Evolutionary conservation across 768 basidiomycete genomes (phyloP).

Genomic region (Termitomyces sp.): DNA sequence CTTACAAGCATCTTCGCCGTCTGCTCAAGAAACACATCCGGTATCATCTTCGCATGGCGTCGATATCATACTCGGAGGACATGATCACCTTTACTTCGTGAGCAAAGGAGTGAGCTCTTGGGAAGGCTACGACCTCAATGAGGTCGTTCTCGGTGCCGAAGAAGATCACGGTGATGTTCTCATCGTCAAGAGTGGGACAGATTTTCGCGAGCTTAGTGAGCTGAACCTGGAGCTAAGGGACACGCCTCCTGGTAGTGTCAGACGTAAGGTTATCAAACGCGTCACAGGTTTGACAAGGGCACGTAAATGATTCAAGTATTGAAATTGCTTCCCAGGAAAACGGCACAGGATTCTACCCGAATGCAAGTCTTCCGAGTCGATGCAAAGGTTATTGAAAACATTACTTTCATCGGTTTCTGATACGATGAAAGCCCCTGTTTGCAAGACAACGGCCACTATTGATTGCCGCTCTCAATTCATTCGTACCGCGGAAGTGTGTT

Average conservation of each 20-base stretch:
- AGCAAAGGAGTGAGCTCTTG: conserved; percentile 61
- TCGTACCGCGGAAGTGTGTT: conserved; percentile 60
- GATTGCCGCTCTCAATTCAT: conserved; percentile 75
- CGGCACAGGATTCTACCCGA: conserved; percentile 57
- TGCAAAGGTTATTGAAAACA: conserved; percentile 54
- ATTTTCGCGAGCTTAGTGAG: conserved; percentile 85
- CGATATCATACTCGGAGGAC: conserved; percentile 82
- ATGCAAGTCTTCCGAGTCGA: conserved; percentile 45
- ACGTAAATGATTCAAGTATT: neutral
- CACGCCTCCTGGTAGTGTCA: conserved; percentile 55
- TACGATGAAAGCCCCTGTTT: conserved; percentile 71
- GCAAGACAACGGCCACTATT: conserved; percentile 58
- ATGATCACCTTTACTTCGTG: conserved; percentile 81
- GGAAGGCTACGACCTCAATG: conserved; percentile 54
- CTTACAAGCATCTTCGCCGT: conserved; percentile 54
- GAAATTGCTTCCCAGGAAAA: conserved; percentile 41
- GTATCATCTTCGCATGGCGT: conserved; percentile 63
- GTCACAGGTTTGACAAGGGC: conserved; percentile 44
- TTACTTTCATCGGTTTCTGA: conserved; percentile 65
- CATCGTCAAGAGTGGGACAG: conserved; percentile 81
- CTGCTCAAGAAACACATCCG: conserved; percentile 34
- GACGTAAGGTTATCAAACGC: conserved; percentile 56
- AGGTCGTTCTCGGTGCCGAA: conserved; percentile 59
- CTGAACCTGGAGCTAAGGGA: conserved; percentile 56
- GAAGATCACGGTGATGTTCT: conserved; percentile 67